Percentiles rank a stretch among this genome's conserved stretches.
Conservation (phyloP, 2,329 filamentous ascomycete species). For the Stachybotrys echinatus region DNA sequence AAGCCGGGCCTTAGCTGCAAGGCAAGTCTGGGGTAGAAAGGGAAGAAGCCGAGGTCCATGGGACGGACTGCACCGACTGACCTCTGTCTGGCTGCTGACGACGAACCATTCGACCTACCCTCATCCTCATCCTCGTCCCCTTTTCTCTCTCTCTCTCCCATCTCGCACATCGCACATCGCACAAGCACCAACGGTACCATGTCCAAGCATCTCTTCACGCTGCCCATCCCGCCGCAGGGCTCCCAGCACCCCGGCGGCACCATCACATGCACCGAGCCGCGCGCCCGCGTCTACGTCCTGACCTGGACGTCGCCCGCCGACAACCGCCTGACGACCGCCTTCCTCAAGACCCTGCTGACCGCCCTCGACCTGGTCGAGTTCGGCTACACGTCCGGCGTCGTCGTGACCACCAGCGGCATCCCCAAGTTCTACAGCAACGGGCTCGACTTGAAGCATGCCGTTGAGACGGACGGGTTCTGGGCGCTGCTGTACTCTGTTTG, state of each 20-base stretch:
- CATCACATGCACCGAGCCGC: slow-evolving; percentile 58
- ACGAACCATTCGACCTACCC: not conserved
- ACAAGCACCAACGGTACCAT: too few species aligned
- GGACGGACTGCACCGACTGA: not conserved
- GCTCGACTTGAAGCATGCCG: slow-evolving; percentile 68
- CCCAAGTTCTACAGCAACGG: slow-evolving; percentile 80
- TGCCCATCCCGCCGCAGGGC: slow-evolving; percentile 48
- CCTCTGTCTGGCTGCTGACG: not conserved
- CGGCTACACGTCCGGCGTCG: slow-evolving; percentile 61
- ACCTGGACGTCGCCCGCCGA: slow-evolving; percentile 68
- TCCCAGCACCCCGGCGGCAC: slow-evolving; percentile 42
- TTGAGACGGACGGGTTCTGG: slow-evolving; percentile 55
- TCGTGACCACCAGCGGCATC: slow-evolving; percentile 71
- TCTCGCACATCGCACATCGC: too few species aligned
- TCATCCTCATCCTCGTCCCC: not conserved
- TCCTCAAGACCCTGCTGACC: slow-evolving; percentile 61
- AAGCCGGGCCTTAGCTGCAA: too few species aligned
- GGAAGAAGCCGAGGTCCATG: not conserved
- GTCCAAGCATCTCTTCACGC: slow-evolving; percentile 23
- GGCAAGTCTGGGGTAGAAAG: too few species aligned
- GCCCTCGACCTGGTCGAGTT: slow-evolving; percentile 73
- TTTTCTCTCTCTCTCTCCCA: not conserved
- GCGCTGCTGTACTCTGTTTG: slow-evolving; percentile 60
- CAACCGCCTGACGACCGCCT: slow-evolving; percentile 67
- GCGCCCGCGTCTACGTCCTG: slow-evolving; percentile 62